Evolutionary conservation across 2,329 filamentous ascomycete genomes (phyloP).

Genomic region (Raffaelea ambrosiae): DNA sequence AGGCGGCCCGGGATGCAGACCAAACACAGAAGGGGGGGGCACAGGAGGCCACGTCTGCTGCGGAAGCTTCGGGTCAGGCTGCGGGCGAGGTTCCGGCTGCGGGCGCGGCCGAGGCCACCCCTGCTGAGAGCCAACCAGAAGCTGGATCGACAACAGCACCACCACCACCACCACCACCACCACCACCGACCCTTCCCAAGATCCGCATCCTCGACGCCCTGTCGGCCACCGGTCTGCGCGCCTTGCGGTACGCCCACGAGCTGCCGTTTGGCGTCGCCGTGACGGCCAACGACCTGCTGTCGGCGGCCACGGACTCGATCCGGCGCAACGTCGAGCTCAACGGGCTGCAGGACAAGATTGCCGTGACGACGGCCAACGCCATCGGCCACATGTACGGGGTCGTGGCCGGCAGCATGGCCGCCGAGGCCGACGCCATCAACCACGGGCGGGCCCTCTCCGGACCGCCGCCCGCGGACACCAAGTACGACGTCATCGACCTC

Average conservation of each 20-base stretch:
- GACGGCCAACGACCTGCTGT: constrained; percentile 83
- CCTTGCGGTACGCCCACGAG: constrained; percentile 84
- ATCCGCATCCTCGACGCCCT: constrained; percentile 92
- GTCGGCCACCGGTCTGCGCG: constrained; percentile 86
- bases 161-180: no score
- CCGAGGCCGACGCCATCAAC: constrained; percentile 20
- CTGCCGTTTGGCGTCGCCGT: constrained; percentile 75
- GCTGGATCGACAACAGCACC: no score
- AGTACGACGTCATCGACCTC: constrained; percentile 91
- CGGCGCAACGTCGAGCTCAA: constrained; percentile 81
- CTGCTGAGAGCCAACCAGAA: no score
- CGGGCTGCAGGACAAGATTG: constrained; percentile 60
- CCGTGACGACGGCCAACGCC: constrained; percentile 71
- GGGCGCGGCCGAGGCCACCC: no score
- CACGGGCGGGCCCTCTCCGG: constrained; percentile 19
- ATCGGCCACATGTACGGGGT: constrained; percentile 82
- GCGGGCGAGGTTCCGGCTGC: no score
- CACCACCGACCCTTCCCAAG: constrained; percentile 19
- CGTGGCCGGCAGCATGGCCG: constrained; percentile 44
- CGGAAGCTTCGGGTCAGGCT: neutral
- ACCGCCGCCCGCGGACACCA: constrained; percentile 24
- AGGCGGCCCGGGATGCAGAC: constrained; percentile 1
- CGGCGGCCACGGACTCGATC: constrained; percentile 70
- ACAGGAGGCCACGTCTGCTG: constrained; percentile 1
- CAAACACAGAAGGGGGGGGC: neutral